Evolutionary conservation across 306 rosid species (phyloP), one percentile per base, ranked within the genome.

Genomic region (Senna tora): DNA sequence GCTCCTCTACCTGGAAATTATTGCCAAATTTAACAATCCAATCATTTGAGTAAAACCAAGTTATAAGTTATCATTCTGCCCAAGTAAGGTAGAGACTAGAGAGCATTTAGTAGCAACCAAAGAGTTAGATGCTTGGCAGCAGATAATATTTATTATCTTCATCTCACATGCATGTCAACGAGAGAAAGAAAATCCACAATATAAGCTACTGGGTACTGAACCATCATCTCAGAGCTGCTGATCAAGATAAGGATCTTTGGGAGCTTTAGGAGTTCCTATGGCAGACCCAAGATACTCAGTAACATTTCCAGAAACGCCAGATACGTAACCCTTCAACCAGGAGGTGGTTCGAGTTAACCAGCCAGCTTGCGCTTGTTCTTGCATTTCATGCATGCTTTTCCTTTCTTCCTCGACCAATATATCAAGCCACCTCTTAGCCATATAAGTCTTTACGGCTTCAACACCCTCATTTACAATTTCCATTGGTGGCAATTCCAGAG

Each of bases 311-410:
- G 96, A 64, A 70, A 84, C 89, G 62, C 75, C 72, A 5, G 73
- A 60, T 61, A 58, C 84, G n/a, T 76, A 69, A 59, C 72, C 76
- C 79, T 92, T 91, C 89, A 95, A 76, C 99, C 89, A 85, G 61
- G 97, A 89, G 50, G 90, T 81, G 86, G 96, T 89, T 73, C 99
- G 82, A 0, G 85, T 91, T 77, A 95, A 72, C 99, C 97, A 95
- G 42, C 89, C 97, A 9, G 69, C 51, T 56, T 85, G 75, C 57
- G 64, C 74, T 65, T 79, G 82, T 67, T 86, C 96, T 75, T 82
- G 80, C 15, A 75, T 52, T 75, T 84, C 89, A 47, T 63, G 80
- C 58, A 43, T 83, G 73, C 83, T 82, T 74, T 80, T 89, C 64
- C 81, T 89, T 67, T 95, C 99, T 77, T 86, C 96, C 82, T 94